Conservation (phyloP, 345 rosid genomes). For the Populus simonii region DNA sequence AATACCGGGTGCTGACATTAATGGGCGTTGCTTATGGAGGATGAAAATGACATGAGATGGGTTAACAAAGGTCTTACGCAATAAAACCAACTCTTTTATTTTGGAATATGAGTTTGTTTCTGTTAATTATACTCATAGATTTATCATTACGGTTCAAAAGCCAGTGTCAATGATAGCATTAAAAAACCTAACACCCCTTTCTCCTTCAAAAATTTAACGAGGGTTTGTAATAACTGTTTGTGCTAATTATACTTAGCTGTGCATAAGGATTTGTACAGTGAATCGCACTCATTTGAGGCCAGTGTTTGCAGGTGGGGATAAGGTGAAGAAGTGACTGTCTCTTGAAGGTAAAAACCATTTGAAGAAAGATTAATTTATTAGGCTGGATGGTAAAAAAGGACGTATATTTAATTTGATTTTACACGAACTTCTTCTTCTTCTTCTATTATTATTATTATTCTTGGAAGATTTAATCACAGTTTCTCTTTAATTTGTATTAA, state of each 20-base stretch:
- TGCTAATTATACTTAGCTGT: background rate
- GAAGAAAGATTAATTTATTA: too few species aligned
- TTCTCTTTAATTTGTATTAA: too few species aligned
- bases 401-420: too few species aligned
- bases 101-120: background rate
- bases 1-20: constrained; percentile 2
- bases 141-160: background rate
- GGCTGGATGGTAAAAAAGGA: too few species aligned
- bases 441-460: too few species aligned
- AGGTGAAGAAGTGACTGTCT: background rate
- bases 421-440: too few species aligned
- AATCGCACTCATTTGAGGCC: background rate
- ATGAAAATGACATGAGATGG: background rate
- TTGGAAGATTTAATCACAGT: too few species aligned
- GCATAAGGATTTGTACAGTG: background rate
- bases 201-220: background rate
- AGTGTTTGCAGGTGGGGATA: background rate
- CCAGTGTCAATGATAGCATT: background rate
- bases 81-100: background rate
- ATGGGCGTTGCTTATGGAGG: background rate
- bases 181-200: background rate
- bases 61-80: background rate
- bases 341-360: too few species aligned
- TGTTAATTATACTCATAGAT: background rate
- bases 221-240: background rate